Base-by-base conservation (phyloP, 2,329 filamentous ascomycete species). In the Exophiala viscosa region DNA sequence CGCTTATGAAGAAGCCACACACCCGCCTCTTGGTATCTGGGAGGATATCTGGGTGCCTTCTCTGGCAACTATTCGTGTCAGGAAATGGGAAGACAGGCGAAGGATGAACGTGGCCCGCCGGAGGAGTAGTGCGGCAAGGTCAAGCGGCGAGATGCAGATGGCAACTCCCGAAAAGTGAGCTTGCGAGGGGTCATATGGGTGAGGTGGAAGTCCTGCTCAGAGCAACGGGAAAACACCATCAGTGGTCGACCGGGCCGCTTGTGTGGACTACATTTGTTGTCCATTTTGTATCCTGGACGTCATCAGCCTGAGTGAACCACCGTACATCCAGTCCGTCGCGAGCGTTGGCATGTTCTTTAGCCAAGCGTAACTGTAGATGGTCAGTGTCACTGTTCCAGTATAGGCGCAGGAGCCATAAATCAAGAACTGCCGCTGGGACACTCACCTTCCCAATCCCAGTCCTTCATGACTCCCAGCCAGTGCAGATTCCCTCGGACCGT, bases 381-480 rank as follows among this genome's bases (percentile, higher is more conserved):
- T 45, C 28, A 35, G 23, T 33, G 17, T 15, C 17, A 32, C 10
- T 5, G 3, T 32, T 33, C 11, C 11, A 13, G 20, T 14, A 23
- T 41, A n/a, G 7, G 8, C 11, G 60, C 7, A 8, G n/a, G 42
- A 28, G 33, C 9, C 14, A 10, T 41, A 20, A 23, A 41, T 28
- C 15, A 41, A 20, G 18, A 41, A 11, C 8, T 13, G 17, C 20
- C 15, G 7, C 14, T 4, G 1, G 23, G 17, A 23, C 15, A 72
- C 77, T 70, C 70, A 85, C 83, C 78, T 75, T 87, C 83, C 83
- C 84, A 87, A 13, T 75, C 72, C 82, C 82, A 85, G 60, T 86
- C 83, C 59, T 79, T 80, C 84, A 87, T 87, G 34, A 87, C 83
- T 35, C 82, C 80, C 5, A 85, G 72, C 84, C 84, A 87, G 67